Conservation (phyloP, 441 rosid genomes). For the Adansonia rubrostipa region DNA sequence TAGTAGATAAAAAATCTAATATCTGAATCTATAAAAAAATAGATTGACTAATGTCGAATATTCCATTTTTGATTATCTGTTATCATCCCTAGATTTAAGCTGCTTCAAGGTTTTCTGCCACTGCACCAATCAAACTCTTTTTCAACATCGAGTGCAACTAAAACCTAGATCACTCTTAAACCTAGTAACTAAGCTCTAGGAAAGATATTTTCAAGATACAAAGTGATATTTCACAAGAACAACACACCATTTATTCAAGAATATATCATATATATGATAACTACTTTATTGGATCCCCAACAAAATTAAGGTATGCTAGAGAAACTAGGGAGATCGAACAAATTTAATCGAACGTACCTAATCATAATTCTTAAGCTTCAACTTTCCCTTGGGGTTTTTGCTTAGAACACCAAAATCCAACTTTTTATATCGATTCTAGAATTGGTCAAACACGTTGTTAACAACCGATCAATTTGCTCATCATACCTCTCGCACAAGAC, state of each 20-base stretch:
- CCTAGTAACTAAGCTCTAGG: not conserved
- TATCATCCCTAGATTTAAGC: not conserved
- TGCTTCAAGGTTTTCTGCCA: not conserved
- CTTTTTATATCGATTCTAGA: conserved; percentile 66
- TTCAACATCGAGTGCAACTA: not conserved
- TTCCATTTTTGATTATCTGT: too few species aligned
- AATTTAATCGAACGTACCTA: conserved; percentile 31
- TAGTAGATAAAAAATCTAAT: too few species aligned
- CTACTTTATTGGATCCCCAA: too few species aligned
- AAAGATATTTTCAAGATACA: not conserved
- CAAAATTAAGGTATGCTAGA: not conserved
- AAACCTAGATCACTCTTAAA: not conserved
- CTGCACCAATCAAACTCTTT: not conserved
- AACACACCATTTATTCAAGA: not conserved
- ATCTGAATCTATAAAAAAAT: too few species aligned
- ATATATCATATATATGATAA: not conserved
- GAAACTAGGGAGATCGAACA: not conserved
- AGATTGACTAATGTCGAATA: too few species aligned
- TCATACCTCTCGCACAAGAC: conserved; percentile 83
- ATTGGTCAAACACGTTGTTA: conserved; percentile 54
- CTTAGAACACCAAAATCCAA: conserved; percentile 62
- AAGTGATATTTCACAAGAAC: not conserved
- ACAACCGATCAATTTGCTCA: conserved; percentile 69
- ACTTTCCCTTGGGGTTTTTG: conserved; percentile 67
- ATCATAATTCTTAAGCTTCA: conserved; percentile 63